Evolutionary conservation across 306 rosid genomes (phyloP), one percentile per base, ranked within the genome.

Genomic region (Glycine tomentella): DNA sequence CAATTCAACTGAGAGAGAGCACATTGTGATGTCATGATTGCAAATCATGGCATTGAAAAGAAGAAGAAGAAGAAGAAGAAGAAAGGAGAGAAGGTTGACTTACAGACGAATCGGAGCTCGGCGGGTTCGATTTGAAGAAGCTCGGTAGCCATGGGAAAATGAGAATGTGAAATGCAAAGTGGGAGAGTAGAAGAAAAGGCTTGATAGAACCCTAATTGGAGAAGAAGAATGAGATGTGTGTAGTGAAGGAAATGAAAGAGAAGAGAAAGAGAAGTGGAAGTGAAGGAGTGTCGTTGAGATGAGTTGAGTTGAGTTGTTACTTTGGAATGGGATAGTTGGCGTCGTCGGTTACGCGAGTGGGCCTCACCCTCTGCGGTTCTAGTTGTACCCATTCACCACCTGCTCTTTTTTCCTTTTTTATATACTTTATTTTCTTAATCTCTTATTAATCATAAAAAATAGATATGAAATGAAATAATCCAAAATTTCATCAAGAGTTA

Each of bases 21-120:
- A 50, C 61, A 65, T 44, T 74, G 58, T 74, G 34, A 68, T 61
- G 70, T 31, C 5, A 34, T 63, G 2, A 63, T 42, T 51, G 14
- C 33, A 51, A 14, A 6, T 49, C 11, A 64, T 13, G 69, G 2
- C 7, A 38, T 38, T 38, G 10, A 38, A 4, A 13, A 10, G 14
- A 3, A 58, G 31, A 25, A 25, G 31, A 25, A 20, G 25, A 20
- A 20, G 25, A 20, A 25, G 31, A 25, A 25, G 31, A 25, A 25
- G 31, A 25, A 25, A 25, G 31, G 44, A 52, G 15, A 75, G 33
- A 16, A 44, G 4, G 2, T 11, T 11, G 8, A 80, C 93, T 90
- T 80, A 95, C 99, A 93, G 6, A 93, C 81, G 76, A 95, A 93
- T 80, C 84, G 82, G 85, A 95, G 94, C 33, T 91, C 97, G 3